These are phyloP conservation scores for Penicillium sp. DNA, from an alignment of 2,329 filamentous ascomycete species.

Conservation along the genomic window DNA sequence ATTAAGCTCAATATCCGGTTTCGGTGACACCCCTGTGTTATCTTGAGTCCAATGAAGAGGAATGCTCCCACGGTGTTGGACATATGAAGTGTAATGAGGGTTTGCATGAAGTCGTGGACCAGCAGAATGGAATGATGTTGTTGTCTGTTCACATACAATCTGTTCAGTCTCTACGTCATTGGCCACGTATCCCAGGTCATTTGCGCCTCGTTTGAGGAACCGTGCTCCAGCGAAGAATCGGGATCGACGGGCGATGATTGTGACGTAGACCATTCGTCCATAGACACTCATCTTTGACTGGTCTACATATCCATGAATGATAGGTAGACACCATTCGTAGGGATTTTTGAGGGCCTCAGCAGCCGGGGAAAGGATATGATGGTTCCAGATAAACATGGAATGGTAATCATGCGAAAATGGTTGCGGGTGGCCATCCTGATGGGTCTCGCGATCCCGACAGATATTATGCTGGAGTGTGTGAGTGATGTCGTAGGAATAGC, in stretches of 20 bases:
- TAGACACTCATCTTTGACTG: slow-evolving; percentile 84
- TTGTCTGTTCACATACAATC: slow-evolving; percentile 90
- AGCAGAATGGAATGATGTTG: slow-evolving; percentile 91
- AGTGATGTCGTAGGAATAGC: slow-evolving; percentile 96
- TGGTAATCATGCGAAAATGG: slow-evolving; percentile 77
- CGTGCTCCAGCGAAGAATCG: slow-evolving; percentile 91
- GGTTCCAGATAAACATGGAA: slow-evolving; percentile 98
- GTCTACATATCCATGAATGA: slow-evolving; percentile 95
- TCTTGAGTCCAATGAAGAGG: slow-evolving; percentile 98
- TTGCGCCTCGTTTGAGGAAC: slow-evolving; percentile 90
- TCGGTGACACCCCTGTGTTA: slow-evolving; percentile 89
- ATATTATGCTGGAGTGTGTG: slow-evolving; percentile 91
- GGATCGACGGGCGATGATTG: slow-evolving; percentile 87
- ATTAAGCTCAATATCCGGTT: slow-evolving; percentile 92
- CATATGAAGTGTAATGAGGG: slow-evolving; percentile 90
- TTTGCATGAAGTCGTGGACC: slow-evolving; percentile 82
- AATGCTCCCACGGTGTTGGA: slow-evolving; percentile 95
- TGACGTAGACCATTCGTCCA: slow-evolving; percentile 84
- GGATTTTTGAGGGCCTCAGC: slow-evolving; percentile 68
- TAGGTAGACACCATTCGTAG: slow-evolving; percentile 93
- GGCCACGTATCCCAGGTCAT: slow-evolving; percentile 91
- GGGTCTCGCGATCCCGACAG: slow-evolving; percentile 68
- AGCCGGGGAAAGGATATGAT: slow-evolving; percentile 78
- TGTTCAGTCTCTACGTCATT: slow-evolving; percentile 99
- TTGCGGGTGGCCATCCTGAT: slow-evolving; percentile 63